Evolutionary conservation across 805 yeast genomes (phyloP), one percentile per base, ranked within the genome.

Genomic region (Candida chauliodis): DNA sequence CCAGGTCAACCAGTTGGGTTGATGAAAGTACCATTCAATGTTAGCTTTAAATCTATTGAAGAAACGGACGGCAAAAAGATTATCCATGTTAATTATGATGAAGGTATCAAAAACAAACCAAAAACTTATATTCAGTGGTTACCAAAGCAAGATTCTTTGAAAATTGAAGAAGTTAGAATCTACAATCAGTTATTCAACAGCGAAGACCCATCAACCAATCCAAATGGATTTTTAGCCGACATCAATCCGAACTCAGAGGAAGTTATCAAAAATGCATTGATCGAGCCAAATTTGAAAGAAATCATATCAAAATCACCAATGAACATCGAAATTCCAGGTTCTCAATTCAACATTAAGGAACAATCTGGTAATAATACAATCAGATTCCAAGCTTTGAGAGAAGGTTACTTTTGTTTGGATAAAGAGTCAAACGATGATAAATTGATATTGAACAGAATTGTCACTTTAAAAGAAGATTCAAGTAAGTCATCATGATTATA

Each of bases 61-160:
- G 79, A 71, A 51, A 81, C 82, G 50, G 47, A 63, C 11, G 96
- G 95, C 15, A 69, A 76, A 34, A 77, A 90, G 37, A 68, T 69
- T 62, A 77, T 93, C 41, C 81, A 82, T 50, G 96, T 84, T 36
- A 76, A 81, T 52, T 93, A 91, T 56, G 85, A 89, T 56, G 78
- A 78, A 46, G 60, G 69, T 15, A 56, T 58, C 11, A 67, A 65
- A 40, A 76, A 72, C 60, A 88, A 86, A 58, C 99, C 99, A 56
- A 93, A 91, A 77, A 90, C 99, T 8, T 93, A 73, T 58, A 89
- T 93, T 55, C 99, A 93, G 67, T 93, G 99, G 99, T 81, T 93
- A 36, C 95, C 96, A 36, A 78, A 79, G 45, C 69, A 81, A 16
- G 65, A 69, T 22, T 74, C 76, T 43, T 69, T 77, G 51, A 62